phyloP scores from a whole-genome alignment of 345 rosid genomes.

The Eutrema heterophyllum region DNA sequence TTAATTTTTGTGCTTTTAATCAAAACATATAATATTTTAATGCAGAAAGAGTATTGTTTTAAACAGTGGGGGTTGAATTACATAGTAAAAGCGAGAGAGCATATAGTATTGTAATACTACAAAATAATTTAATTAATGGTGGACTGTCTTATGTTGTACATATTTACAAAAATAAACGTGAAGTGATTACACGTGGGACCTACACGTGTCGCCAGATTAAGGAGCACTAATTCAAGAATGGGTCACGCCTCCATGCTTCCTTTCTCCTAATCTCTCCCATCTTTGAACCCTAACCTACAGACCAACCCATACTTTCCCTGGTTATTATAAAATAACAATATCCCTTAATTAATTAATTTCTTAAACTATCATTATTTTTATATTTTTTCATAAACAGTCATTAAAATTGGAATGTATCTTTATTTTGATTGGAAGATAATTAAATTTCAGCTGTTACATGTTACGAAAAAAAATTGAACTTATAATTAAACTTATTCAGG shows the following conservation, averaged over 20 bases:
- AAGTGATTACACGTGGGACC: slow-evolving; percentile 31
- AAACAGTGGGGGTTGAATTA: not conserved
- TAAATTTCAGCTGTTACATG: not conserved
- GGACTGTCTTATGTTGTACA: not conserved
- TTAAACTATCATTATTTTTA: not conserved
- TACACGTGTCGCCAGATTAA: slow-evolving; percentile 33
- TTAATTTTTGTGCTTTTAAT: no score
- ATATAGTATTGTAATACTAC: not conserved
- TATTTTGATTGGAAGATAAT: not conserved
- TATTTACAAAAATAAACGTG: not conserved
- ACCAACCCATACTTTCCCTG: slow-evolving; percentile 27
- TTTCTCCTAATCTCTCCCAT: slow-evolving; percentile 32
- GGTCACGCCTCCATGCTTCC: slow-evolving; percentile 32
- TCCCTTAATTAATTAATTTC: not conserved
- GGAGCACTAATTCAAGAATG: slow-evolving; percentile 32
- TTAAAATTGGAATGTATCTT: not conserved
- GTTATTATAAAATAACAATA: not conserved
- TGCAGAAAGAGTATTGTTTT: no score
- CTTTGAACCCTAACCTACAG: slow-evolving; percentile 41
- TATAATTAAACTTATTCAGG: not conserved
- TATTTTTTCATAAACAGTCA: not conserved
- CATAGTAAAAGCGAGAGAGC: slow-evolving; percentile 3
- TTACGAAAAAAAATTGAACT: not conserved
- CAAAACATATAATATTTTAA: no score
- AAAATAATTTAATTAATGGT: not conserved